Evolutionary conservation across 208 protist genomes (phyloP).

Genomic region (Leishmania turanica): DNA sequence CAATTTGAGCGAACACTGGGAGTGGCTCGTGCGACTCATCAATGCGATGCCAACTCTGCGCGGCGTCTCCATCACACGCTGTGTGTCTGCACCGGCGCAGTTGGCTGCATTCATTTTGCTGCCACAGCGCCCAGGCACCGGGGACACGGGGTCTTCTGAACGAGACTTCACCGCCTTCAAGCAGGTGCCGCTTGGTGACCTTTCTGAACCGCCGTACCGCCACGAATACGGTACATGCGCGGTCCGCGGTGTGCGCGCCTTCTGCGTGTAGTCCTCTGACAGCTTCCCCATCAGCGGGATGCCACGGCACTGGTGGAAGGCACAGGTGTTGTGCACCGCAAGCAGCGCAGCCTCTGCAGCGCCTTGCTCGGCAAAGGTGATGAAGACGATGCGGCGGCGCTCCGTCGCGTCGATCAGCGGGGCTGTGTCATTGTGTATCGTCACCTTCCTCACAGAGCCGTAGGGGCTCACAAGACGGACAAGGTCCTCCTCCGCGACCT

Average conservation of each 20-base stretch:
- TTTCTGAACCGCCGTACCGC: no score
- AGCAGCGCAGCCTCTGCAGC: slow-evolving; percentile 37
- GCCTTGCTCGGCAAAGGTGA: slow-evolving; percentile 43
- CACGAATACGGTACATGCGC: not conserved
- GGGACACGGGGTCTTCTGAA: no score
- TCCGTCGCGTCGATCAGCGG: not conserved
- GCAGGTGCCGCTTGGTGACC: no score
- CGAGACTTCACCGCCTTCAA: no score
- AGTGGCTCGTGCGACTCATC: no score
- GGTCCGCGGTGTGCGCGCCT: slow-evolving; percentile 13
- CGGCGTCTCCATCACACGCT: no score
- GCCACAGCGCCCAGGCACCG: no score
- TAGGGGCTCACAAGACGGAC: slow-evolving; percentile 10
- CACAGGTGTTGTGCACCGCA: slow-evolving; percentile 44
- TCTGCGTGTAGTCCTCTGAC: slow-evolving; percentile 22
- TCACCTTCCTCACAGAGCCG: slow-evolving; percentile 34
- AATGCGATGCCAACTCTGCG: no score
- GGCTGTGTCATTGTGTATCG: slow-evolving; percentile 37
- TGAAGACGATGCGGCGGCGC: slow-evolving; percentile 48
- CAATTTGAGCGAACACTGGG: no score
- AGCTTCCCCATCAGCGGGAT: slow-evolving; percentile 40
- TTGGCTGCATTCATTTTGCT: no score
- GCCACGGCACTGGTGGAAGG: slow-evolving; percentile 41
- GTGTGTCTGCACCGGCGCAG: no score
- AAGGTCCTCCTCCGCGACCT: slow-evolving; percentile 27